Conservation (phyloP, 2,329 filamentous ascomycete species). For the Talaromyces sp. region DNA sequence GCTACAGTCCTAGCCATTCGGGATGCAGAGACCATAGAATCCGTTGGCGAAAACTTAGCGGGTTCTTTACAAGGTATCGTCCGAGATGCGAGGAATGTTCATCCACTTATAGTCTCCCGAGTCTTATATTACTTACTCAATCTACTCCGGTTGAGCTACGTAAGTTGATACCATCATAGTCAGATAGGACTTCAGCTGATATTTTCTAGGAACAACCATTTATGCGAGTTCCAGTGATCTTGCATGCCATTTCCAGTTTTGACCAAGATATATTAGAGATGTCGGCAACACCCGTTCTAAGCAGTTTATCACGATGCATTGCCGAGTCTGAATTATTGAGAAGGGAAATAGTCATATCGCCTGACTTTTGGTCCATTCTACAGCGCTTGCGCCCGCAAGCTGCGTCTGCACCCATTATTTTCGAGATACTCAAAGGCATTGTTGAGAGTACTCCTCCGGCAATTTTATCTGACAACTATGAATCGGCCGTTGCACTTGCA, state of each 20-base stretch:
- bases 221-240: conserved; percentile 83
- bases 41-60: conserved; percentile 75
- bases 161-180: conserved; percentile 33
- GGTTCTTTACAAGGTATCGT: conserved; percentile 78
- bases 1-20: conserved; percentile 78
- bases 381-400: conserved; percentile 68
- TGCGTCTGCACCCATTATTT: conserved; percentile 74
- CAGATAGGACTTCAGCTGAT: conserved; percentile 24
- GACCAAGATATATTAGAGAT: conserved; percentile 73
- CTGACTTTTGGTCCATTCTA: conserved; percentile 94
- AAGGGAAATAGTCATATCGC: conserved; percentile 92
- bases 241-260: conserved; percentile 88
- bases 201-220: conserved; percentile 73
- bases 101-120: conserved; percentile 79
- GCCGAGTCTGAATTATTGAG: conserved; percentile 73
- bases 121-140: conserved; percentile 83
- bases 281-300: conserved; percentile 71
- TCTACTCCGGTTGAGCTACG: conserved; percentile 79
- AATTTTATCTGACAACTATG: conserved; percentile 93
- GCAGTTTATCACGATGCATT: conserved; percentile 77
- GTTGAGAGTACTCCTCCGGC: conserved; percentile 71
- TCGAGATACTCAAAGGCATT: conserved; percentile 79
- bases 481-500: conserved; percentile 76
- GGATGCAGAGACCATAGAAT: conserved; percentile 68
- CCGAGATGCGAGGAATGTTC: conserved; percentile 73